A percentile compares a stretch with the other conserved stretches of the same genome.
Conservation (phyloP, 345 rosid species). For the Adansonia digitata region DNA sequence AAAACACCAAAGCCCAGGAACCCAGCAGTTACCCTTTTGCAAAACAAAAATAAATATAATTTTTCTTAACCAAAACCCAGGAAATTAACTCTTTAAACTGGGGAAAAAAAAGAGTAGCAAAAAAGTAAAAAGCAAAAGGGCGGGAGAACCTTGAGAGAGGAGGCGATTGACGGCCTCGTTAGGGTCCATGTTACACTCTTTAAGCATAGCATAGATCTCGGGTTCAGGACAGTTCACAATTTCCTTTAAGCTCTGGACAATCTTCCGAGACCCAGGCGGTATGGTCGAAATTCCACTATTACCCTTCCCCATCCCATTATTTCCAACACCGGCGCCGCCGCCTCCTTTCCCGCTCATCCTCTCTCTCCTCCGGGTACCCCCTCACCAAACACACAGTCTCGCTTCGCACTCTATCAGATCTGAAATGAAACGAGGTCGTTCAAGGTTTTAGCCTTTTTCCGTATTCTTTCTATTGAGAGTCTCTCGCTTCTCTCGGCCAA, state of each 20-base stretch:
- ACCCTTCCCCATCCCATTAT: slow-evolving; percentile 35
- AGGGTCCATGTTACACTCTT: slow-evolving; percentile 99
- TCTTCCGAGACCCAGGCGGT: slow-evolving; percentile 73
- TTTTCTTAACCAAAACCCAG: background rate
- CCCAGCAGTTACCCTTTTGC: background rate
- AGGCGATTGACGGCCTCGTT: slow-evolving; percentile 95
- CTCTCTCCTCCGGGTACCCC: slow-evolving; percentile 7
- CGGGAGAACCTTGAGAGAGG: slow-evolving; percentile 68
- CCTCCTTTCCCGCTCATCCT: slow-evolving; percentile 52
- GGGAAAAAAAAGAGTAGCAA: background rate
- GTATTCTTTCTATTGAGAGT: background rate
- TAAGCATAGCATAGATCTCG: slow-evolving; percentile 96
- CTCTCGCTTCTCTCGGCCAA: background rate
- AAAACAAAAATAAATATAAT: too few species aligned
- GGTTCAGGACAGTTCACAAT: slow-evolving; percentile 85
- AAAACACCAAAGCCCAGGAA: background rate
- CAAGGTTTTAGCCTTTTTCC: background rate
- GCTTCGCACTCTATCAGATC: slow-evolving; percentile 3
- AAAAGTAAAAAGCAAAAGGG: background rate
- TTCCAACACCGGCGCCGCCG: slow-evolving; percentile 43
- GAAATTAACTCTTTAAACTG: slow-evolving; percentile 3
- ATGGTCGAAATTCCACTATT: slow-evolving; percentile 58
- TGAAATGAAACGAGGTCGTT: slow-evolving; percentile 1
- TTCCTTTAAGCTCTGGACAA: slow-evolving; percentile 91
- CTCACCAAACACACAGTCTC: background rate